phyloP scores from a whole-genome alignment of 257 asterid genomes.

The Pogostemon cablin region DNA sequence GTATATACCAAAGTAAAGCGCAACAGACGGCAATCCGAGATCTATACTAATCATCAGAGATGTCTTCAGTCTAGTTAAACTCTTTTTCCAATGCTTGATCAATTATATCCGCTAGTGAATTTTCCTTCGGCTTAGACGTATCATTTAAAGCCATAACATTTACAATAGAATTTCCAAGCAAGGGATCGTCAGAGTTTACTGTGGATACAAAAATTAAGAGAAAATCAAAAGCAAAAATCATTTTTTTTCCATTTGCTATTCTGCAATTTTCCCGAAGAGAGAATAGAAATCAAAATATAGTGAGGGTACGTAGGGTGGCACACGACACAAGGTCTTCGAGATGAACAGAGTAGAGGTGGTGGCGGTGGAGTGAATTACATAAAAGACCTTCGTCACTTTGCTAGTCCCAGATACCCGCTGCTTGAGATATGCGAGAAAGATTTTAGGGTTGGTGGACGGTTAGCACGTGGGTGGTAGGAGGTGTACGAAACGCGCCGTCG shows the following conservation, averaged over 20 bases:
- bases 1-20: constrained; percentile 34
- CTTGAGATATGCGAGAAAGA: too few relatives aligned
- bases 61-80: constrained; percentile 76
- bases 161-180: constrained; percentile 33
- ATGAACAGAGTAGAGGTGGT: constrained; percentile 24
- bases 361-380: too few relatives aligned
- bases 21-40: constrained; percentile 29
- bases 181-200: constrained; percentile 45
- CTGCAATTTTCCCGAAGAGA: constrained; percentile 12
- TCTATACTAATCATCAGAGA: constrained; percentile 57
- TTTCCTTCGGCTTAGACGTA: constrained; percentile 47
- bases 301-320: constrained; percentile 30
- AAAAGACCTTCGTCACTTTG: too few relatives aligned
- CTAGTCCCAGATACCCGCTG: too few relatives aligned
- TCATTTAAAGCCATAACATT: constrained; percentile 40
- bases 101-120: constrained; percentile 60
- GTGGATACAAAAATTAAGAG: constrained; percentile 33
- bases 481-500: constrained; percentile 32
- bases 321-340: constrained; percentile 33
- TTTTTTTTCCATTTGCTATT: constrained; percentile 11
- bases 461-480: constrained; percentile 27
- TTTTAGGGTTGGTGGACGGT: constrained; percentile 7
- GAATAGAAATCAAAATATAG: constrained; percentile 5
- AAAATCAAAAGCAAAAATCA: constrained; percentile 31
- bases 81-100: constrained; percentile 77